These are phyloP conservation scores for Omphalotus olearius DNA, from an alignment of 1,284 basidiomycete species.

Conservation along the genomic window DNA sequence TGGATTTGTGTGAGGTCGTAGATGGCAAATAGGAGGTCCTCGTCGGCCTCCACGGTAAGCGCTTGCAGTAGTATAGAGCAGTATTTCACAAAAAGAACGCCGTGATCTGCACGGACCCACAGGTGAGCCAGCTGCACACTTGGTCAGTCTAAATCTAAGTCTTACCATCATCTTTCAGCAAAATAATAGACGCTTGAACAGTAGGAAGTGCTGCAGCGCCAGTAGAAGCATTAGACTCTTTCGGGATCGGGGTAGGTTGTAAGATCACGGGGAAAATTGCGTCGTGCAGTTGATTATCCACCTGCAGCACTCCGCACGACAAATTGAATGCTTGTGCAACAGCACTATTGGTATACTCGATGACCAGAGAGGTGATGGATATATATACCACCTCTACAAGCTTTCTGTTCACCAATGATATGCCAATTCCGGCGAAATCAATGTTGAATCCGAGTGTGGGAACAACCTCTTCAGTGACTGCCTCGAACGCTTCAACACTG, in stretches of 20 bases:
- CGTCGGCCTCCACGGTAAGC: slow-evolving; percentile 93
- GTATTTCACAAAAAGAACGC: slow-evolving; percentile 96
- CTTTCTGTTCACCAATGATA: slow-evolving; percentile 88
- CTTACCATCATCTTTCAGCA: slow-evolving; percentile 90
- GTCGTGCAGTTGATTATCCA: slow-evolving; percentile 98
- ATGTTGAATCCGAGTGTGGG: slow-evolving; percentile 70
- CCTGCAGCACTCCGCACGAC: slow-evolving; percentile 87
- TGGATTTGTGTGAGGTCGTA: slow-evolving; percentile 92
- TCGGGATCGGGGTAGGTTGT: slow-evolving; percentile 90
- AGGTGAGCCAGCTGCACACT: too few relatives aligned
- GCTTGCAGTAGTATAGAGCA: slow-evolving; percentile 94
- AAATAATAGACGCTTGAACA: slow-evolving; percentile 83
- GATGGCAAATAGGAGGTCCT: slow-evolving; percentile 92
- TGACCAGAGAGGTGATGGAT: slow-evolving; percentile 75
- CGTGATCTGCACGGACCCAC: slow-evolving; percentile 67
- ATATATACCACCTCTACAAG: slow-evolving; percentile 91
- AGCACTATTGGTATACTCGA: slow-evolving; percentile 84
- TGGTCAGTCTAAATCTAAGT: slow-evolving; percentile 12
- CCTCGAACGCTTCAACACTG: slow-evolving; percentile 81
- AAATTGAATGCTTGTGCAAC: slow-evolving; percentile 81
- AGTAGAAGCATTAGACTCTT: slow-evolving; percentile 75
- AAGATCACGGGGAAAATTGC: slow-evolving; percentile 94
- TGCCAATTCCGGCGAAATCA: slow-evolving; percentile 87
- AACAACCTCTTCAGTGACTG: slow-evolving; percentile 73
- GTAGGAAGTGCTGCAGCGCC: slow-evolving; percentile 87